Conservation (phyloP, 2,329 filamentous ascomycete genomes). For the Sclerotinia subarctica region DNA sequence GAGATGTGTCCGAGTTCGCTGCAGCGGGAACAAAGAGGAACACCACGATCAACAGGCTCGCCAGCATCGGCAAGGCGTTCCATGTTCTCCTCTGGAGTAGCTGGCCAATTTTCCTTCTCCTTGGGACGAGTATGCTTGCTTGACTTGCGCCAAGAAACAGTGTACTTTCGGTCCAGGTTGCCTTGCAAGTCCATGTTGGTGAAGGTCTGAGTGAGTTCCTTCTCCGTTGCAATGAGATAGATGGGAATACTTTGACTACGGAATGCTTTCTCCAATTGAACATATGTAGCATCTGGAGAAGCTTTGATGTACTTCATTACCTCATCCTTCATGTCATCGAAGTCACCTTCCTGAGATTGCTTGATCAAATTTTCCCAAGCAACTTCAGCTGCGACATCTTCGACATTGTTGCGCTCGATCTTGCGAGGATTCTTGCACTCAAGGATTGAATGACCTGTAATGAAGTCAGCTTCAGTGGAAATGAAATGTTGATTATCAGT, state of each 20-base stretch:
- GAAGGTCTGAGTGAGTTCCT: slow-evolving; percentile 52
- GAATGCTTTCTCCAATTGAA: slow-evolving; percentile 59
- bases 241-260: slow-evolving; percentile 52
- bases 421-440: slow-evolving; percentile 60
- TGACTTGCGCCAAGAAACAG: slow-evolving; percentile 60
- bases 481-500: background rate
- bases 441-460: slow-evolving; percentile 51
- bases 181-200: slow-evolving; percentile 73
- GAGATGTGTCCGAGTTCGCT: slow-evolving; percentile 51
- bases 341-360: slow-evolving; percentile 53
- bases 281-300: slow-evolving; percentile 54
- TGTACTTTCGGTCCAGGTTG: slow-evolving; percentile 61
- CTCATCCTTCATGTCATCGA: slow-evolving; percentile 61
- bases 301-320: slow-evolving; percentile 61
- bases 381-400: slow-evolving; percentile 49
- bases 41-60: slow-evolving; percentile 56
- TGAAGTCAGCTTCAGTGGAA: slow-evolving; percentile 4
- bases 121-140: slow-evolving; percentile 56
- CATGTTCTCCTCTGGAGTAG: slow-evolving; percentile 56
- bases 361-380: slow-evolving; percentile 56
- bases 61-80: slow-evolving; percentile 64
- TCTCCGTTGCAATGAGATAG: slow-evolving; percentile 62
- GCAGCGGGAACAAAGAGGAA: slow-evolving; percentile 51
- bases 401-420: slow-evolving; percentile 52
- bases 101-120: slow-evolving; percentile 59